Percentiles rank a stretch among this genome's conserved stretches.
These are phyloP conservation scores for Apiospora pterosperma DNA, from an alignment of 2,329 filamentous ascomycete genomes.

Conservation along the genomic window DNA sequence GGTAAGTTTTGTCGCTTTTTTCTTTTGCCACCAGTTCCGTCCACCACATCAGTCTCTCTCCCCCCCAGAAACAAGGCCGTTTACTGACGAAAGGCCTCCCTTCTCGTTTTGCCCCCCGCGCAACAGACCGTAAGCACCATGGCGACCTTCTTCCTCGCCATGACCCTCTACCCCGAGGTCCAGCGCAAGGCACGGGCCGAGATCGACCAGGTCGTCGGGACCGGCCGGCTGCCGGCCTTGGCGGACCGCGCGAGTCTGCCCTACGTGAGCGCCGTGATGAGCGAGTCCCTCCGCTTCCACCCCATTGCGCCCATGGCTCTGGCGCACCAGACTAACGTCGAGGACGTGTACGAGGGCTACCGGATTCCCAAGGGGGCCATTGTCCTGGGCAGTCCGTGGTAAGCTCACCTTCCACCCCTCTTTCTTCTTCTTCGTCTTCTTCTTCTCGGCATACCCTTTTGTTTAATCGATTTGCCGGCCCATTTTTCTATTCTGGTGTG, in stretches of 20 bases:
- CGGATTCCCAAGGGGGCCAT: conserved; percentile 41
- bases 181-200: conserved; percentile 38
- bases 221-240: conserved; percentile 32
- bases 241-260: conserved; percentile 30
- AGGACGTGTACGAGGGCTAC: conserved; percentile 37
- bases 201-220: conserved; percentile 35
- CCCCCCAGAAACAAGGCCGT: neutral
- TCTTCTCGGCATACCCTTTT: neutral
- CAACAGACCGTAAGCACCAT: conserved; percentile 37
- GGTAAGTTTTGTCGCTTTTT: conserved; percentile 9
- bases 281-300: conserved; percentile 37
- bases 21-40: neutral
- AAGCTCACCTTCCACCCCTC: too few species aligned
- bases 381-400: conserved; percentile 37
- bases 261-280: conserved; percentile 34
- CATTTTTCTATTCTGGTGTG: too few species aligned
- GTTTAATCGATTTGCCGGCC: neutral
- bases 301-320: conserved; percentile 41
- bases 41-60: too few species aligned
- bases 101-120: too few species aligned
- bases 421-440: too few species aligned
- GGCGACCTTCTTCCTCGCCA: conserved; percentile 41
- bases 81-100: neutral
- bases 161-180: conserved; percentile 42
- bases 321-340: conserved; percentile 42